Conservation (phyloP, 371 early-diverging fungal species). For the Mucor indicus region DNA sequence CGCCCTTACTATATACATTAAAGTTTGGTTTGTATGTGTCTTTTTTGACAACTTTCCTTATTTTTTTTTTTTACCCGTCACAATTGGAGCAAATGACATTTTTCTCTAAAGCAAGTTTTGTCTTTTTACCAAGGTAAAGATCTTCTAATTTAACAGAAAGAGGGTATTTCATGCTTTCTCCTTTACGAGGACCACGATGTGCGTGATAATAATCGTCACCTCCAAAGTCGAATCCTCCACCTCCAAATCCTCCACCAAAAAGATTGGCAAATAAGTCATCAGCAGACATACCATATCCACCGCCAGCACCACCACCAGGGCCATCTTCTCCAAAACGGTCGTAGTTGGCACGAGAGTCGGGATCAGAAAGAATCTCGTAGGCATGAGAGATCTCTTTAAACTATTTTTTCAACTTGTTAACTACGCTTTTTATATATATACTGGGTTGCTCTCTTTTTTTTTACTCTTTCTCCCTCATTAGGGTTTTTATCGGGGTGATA, state of each 20-base stretch:
- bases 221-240: constrained; percentile 41
- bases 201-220: constrained; percentile 42
- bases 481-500: constrained; percentile 94
- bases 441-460: constrained; percentile 1
- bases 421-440: constrained; percentile 13
- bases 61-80: constrained; percentile 18
- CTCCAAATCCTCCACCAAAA: constrained; percentile 61
- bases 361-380: constrained; percentile 92
- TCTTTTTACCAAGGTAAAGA: constrained; percentile 83
- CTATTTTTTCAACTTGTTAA: constrained; percentile 27
- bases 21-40: not conserved
- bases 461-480: constrained; percentile 44
- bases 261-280: constrained; percentile 85
- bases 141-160: constrained; percentile 84
- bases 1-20: constrained; percentile 62
- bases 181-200: constrained; percentile 73
- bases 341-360: constrained; percentile 80
- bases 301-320: constrained; percentile 57
- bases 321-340: constrained; percentile 91
- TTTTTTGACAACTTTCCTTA: constrained; percentile 24
- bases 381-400: constrained; percentile 95
- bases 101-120: constrained; percentile 78
- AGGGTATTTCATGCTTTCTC: constrained; percentile 74
- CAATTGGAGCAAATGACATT: constrained; percentile 76
- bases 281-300: constrained; percentile 60